These are phyloP conservation scores for Fragaria ananassa DNA, from an alignment of 306 rosid genomes.

Conservation along the genomic window DNA sequence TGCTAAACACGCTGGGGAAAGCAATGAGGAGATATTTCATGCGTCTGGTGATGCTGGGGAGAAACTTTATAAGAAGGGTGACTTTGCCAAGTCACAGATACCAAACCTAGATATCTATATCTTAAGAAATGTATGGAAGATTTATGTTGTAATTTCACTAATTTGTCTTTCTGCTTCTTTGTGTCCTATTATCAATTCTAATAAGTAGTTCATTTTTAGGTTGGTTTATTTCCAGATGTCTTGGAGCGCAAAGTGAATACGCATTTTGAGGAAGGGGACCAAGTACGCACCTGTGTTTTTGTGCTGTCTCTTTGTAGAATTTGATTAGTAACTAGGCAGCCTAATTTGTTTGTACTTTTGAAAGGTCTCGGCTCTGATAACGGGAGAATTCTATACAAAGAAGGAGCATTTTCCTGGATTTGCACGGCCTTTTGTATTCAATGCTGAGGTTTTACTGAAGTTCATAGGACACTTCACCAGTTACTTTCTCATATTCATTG, in stretches of 20 bases:
- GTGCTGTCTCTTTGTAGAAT: constrained; percentile 12
- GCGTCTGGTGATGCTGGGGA: constrained; percentile 71
- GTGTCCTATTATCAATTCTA: background rate
- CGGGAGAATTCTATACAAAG: constrained; percentile 89
- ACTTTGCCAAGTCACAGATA: constrained; percentile 60
- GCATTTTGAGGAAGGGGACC: constrained; percentile 90
- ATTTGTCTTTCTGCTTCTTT: background rate
- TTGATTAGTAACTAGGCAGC: constrained; percentile 10
- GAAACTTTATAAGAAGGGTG: constrained; percentile 81
- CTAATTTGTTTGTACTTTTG: constrained; percentile 23
- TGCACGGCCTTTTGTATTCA: constrained; percentile 87
- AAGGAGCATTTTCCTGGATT: constrained; percentile 96
- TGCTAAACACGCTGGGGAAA: constrained; percentile 49
- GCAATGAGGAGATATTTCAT: constrained; percentile 51
- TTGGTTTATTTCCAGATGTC: constrained; percentile 95
- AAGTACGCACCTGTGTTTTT: constrained; percentile 42
- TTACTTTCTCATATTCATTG: constrained; percentile 10
- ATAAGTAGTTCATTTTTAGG: constrained; percentile 45
- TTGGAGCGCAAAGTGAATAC: constrained; percentile 77
- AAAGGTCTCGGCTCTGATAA: constrained; percentile 90
- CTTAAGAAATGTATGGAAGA: constrained; percentile 54
- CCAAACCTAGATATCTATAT: constrained; percentile 66
- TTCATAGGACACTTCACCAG: constrained; percentile 33
- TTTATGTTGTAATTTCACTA: background rate
- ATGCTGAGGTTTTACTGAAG: constrained; percentile 88